Conservation (phyloP, 169 alveolate species). For the Eimeria tenella region DNA sequence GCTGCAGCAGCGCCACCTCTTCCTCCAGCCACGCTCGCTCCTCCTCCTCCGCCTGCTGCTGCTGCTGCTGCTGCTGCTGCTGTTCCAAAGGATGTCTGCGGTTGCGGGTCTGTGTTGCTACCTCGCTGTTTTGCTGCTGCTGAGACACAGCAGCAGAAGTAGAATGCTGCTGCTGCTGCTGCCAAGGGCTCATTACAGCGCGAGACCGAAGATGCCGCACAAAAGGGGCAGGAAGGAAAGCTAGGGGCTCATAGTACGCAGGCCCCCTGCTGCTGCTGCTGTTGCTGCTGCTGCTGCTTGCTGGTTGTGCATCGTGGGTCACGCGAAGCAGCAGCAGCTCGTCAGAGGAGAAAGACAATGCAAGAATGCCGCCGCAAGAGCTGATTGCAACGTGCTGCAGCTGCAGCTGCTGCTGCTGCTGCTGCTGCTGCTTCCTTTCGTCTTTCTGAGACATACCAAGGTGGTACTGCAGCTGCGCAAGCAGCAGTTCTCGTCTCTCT, state of each 20-base stretch:
- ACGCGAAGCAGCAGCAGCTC: constrained; percentile 64
- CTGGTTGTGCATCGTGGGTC: background rate
- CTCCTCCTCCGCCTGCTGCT: background rate
- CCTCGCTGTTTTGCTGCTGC: constrained; percentile 6
- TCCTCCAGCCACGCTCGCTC: constrained; percentile 14
- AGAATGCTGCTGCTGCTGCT: background rate
- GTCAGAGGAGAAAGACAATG: constrained; percentile 35
- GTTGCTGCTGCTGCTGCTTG: background rate
- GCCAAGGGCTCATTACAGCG: constrained; percentile 5
- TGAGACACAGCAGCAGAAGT: background rate
- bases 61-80: background rate
- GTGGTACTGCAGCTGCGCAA: constrained; percentile 3
- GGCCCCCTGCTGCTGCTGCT: constrained; percentile 15
- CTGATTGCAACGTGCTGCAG: constrained; percentile 36
- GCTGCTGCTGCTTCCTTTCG: background rate
- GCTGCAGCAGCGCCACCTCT: constrained; percentile 55
- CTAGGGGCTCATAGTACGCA: constrained; percentile 34
- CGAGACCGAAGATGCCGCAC: constrained; percentile 34
- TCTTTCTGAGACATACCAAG: background rate
- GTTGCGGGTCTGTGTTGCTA: background rate
- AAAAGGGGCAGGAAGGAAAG: constrained; percentile 42
- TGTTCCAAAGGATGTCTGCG: background rate
- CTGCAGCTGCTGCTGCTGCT: background rate
- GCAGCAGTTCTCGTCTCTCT: background rate
- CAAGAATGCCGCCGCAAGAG: constrained; percentile 41